Base-by-base conservation (phyloP, 805 yeast species). In the Candida maltosa region DNA sequence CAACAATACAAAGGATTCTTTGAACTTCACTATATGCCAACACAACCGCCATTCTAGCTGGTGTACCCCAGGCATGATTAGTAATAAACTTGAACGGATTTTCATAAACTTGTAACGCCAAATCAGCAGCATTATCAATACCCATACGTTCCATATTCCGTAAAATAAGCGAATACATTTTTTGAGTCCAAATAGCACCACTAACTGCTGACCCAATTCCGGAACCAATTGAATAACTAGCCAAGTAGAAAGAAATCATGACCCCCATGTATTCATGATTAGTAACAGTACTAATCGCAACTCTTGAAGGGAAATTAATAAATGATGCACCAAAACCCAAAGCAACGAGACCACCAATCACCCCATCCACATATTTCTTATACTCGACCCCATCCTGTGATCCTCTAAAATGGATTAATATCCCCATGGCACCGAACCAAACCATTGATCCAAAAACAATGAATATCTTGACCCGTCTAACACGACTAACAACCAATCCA, bases 261-360 rank as follows among this genome's bases (percentile, higher is more conserved):
- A 75, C 70, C 25, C 83, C 84, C 78, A 80, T 73, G 56, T 74
- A 69, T 48, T 76, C 80, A 56, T 80, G 87, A 44, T 65, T 70
- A 25, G 77, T 71, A 38, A 73, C 65, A 0, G 86, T 65, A 48
- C 75, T 77, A 41, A 78, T 70, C 27, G 83, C 70, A 5, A 76
- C 77, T 50, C 78, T 83, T 8, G 78, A 66, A 3, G 82, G 69
- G 47, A 78, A 79, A n/a, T 82, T 77, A 64, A 80, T 77, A 55
- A 81, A 73, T 16, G 85, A 86, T 26, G 85, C 85, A 46, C 86
- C 88, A 37, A 83, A 70, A 46, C 89, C 88, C 45, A 80, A 56
- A 14, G 82, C 49, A 49, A 80, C 73, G 44, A 76, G 65, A 3
- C 81, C 74, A 11, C 81, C 87, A 51, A 83, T 75, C 37, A 81